Conservation (phyloP, 208 protist genomes). For the Leishmania tarentolae region DNA sequence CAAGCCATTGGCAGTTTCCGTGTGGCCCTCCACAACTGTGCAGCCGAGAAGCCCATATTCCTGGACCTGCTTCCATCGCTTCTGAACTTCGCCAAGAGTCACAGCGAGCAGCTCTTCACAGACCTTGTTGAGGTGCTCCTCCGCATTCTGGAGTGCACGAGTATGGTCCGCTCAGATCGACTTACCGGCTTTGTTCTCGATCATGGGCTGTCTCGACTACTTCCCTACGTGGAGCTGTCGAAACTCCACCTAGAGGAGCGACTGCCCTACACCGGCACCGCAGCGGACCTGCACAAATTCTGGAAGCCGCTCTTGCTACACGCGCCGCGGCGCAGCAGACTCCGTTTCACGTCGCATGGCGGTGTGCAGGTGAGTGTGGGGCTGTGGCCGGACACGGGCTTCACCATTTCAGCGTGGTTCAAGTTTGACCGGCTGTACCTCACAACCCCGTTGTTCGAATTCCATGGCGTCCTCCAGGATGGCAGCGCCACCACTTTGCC, state of each 20-base stretch:
- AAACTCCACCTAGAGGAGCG: conserved; percentile 33
- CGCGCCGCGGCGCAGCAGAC: conserved; percentile 60
- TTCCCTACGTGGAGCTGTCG: conserved; percentile 77
- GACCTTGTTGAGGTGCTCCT: conserved; percentile 57
- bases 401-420: conserved; percentile 69
- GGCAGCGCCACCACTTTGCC: conserved; percentile 1
- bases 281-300: conserved; percentile 53
- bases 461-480: conserved; percentile 41
- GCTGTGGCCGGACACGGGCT: conserved; percentile 61
- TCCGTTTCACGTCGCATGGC: conserved; percentile 70
- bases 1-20: conserved; percentile 52
- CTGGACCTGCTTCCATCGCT: conserved; percentile 72
- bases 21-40: conserved; percentile 47
- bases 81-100: conserved; percentile 37
- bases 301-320: conserved; percentile 73
- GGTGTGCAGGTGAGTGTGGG: conserved; percentile 67
- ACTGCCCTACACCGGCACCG: conserved; percentile 53
- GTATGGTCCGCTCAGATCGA: conserved; percentile 50
- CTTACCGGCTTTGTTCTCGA: conserved; percentile 63
- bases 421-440: conserved; percentile 71
- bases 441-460: conserved; percentile 70
- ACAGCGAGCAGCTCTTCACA: conserved; percentile 40
- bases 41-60: conserved; percentile 77
- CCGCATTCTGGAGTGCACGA: conserved; percentile 58
- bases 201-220: conserved; percentile 47